Conservation (phyloP, 2,329 filamentous ascomycete species). For the Thelonectria blattea region DNA sequence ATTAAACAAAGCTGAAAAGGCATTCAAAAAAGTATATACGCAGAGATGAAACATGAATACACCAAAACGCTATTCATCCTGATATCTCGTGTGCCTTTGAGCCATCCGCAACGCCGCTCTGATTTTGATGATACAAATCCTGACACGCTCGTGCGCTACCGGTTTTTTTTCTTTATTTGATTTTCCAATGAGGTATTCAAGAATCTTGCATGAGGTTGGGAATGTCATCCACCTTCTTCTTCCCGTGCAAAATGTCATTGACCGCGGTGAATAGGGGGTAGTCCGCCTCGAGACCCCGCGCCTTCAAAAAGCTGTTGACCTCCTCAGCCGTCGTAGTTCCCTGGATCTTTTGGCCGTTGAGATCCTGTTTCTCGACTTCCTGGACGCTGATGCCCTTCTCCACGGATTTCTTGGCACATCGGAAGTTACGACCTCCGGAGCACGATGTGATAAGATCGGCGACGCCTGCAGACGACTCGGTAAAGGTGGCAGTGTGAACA, state of each 20-base stretch:
- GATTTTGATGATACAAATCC: slow-evolving; percentile 19
- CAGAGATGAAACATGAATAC: slow-evolving; percentile 11
- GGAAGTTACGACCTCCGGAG: slow-evolving; percentile 90
- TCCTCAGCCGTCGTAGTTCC: slow-evolving; percentile 91
- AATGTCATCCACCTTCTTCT: slow-evolving; percentile 79
- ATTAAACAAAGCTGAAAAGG: no score
- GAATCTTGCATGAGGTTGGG: slow-evolving; percentile 66
- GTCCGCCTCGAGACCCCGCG: slow-evolving; percentile 75
- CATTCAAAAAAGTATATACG: not conserved
- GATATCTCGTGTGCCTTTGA: slow-evolving; percentile 26
- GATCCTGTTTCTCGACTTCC: slow-evolving; percentile 85
- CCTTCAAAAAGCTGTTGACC: slow-evolving; percentile 87
- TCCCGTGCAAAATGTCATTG: slow-evolving; percentile 77
- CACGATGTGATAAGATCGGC: slow-evolving; percentile 96
- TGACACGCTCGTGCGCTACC: not conserved
- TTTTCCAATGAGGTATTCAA: slow-evolving; percentile 10
- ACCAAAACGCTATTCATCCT: slow-evolving; percentile 23
- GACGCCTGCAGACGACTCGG: slow-evolving; percentile 94
- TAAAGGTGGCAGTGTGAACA: slow-evolving; percentile 84
- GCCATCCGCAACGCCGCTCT: slow-evolving; percentile 34
- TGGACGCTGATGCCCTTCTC: slow-evolving; percentile 79
- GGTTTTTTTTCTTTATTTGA: not conserved
- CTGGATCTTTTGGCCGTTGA: slow-evolving; percentile 97
- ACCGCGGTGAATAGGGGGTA: slow-evolving; percentile 95
- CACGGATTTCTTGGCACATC: slow-evolving; percentile 87